Conservation (phyloP, 2,329 filamentous ascomycete species). For the Hypoxylon sp. region DNA sequence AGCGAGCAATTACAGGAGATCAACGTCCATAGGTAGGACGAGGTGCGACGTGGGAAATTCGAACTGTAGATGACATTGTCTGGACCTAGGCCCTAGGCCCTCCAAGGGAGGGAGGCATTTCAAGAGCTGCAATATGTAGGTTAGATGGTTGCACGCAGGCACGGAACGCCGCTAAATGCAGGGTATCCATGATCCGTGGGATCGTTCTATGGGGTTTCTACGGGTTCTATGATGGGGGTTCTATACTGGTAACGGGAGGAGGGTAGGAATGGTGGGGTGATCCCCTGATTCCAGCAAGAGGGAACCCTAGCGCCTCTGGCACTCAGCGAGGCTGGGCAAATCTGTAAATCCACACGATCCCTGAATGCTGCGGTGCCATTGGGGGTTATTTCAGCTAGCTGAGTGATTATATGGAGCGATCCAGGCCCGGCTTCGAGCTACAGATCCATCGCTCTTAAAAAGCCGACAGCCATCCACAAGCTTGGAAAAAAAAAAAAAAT, state of each 20-base stretch:
- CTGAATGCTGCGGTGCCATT: slow-evolving; percentile 28
- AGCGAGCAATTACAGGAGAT: slow-evolving; percentile 35
- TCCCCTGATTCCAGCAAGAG: slow-evolving; percentile 23
- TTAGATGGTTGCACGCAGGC: slow-evolving; percentile 24
- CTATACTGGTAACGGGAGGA: background rate
- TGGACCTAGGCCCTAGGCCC: slow-evolving; percentile 11
- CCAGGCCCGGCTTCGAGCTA: slow-evolving; percentile 31
- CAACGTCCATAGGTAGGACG: slow-evolving; percentile 34
- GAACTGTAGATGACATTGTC: slow-evolving; percentile 36
- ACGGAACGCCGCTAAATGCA: slow-evolving; percentile 28
- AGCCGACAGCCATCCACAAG: slow-evolving; percentile 20
- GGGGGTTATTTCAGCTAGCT: slow-evolving; percentile 20
- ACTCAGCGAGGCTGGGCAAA: slow-evolving; percentile 36
- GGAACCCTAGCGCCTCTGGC: slow-evolving; percentile 13
- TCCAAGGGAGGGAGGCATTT: slow-evolving; percentile 14
- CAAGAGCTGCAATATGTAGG: slow-evolving; percentile 31
- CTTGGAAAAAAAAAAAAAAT: background rate
- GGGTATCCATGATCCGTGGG: slow-evolving; percentile 10
- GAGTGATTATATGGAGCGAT: slow-evolving; percentile 29
- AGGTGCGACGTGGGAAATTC: slow-evolving; percentile 34
- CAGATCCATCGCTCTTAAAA: slow-evolving; percentile 29
- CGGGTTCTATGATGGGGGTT: no score
- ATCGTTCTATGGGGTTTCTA: no score
- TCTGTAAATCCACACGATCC: slow-evolving; percentile 22
- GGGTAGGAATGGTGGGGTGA: slow-evolving; percentile 36